Conservation (phyloP, 176 grass and related monocot species). For the Eragrostis curvula region DNA sequence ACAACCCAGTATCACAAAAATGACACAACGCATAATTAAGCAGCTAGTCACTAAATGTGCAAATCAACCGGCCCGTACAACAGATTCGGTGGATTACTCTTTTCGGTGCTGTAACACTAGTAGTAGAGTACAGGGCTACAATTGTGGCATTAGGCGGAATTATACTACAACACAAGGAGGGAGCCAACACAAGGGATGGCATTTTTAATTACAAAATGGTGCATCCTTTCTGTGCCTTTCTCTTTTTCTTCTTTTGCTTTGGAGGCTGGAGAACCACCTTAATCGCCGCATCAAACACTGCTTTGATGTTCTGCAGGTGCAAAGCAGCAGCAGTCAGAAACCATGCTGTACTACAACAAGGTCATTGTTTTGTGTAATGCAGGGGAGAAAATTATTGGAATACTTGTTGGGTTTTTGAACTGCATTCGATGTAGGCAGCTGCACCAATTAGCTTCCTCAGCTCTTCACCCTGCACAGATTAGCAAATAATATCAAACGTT, state of each 20-base stretch:
- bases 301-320: conserved; percentile 73
- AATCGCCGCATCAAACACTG: conserved; percentile 77
- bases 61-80: conserved; percentile 14
- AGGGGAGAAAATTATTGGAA: neutral
- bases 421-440: conserved; percentile 74
- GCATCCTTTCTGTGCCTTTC: conserved; percentile 65
- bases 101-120: neutral
- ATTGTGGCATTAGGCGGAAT: conserved; percentile 17
- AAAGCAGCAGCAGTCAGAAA: conserved; percentile 32
- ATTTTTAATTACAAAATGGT: conserved; percentile 69
- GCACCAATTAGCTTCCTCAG: conserved; percentile 75
- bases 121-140: neutral
- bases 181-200: conserved; percentile 36
- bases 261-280: conserved; percentile 84
- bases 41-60: neutral
- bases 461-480: conserved; percentile 66
- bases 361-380: conserved; percentile 6
- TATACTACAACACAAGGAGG: conserved; percentile 31
- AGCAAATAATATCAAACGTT: neutral
- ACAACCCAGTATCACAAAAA: neutral
- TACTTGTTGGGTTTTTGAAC: conserved; percentile 86
- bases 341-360: conserved; percentile 12
- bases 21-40: neutral
- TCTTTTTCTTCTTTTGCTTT: conserved; percentile 81
- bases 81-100: neutral